Evolutionary conservation across 805 yeast species (phyloP), one percentile per base, ranked within the genome.

Genomic region (Monosporozyma unispora): DNA sequence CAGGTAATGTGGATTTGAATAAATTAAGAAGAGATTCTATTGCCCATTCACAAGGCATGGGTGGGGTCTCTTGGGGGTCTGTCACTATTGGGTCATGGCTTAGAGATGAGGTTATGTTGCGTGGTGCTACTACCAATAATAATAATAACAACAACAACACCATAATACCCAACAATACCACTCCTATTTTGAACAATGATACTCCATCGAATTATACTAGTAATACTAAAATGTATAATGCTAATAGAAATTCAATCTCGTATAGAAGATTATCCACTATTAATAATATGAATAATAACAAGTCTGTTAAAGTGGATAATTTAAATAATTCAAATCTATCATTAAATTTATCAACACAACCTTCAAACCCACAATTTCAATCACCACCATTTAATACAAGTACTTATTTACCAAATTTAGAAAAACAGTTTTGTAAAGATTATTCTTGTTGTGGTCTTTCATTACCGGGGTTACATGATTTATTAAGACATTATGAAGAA

Each of bases 1-100:
- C 27, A 2, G 44, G 27, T 18, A 44, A 44, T n/a, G 38, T 44
- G 29, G 27, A 44, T 33, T n/a, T 29, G 12, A 33, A n/a, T 19
- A 48, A 53, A 22, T 29, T 51, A 27, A 48, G 57, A 40, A 75
- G 97, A 55, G 98, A 91, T 60, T 81, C 90, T 50, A 81, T 93
- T 51, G 96, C 97, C 28, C 98, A 91, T 65, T 84, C 96, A 2
- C 96, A 88, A 64, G 98, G 98, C 10, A 87, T 93, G 83, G 98
- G 98, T 42, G 99, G 98, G 44, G 86, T 91, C 31, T 84, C 95
- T 8, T 91, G 97, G 96, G 98, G 98, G 21, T 89, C 96, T 2
- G 80, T 90, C 50, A 84, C 95, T 25, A 89, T 91, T 28, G 97
- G 97, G 12, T 82, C 93, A 14, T 91, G 99, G 99, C 73, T 91